Evolutionary conservation across 805 yeast species (phyloP).

Genomic region (Saturnispora besseyi): DNA sequence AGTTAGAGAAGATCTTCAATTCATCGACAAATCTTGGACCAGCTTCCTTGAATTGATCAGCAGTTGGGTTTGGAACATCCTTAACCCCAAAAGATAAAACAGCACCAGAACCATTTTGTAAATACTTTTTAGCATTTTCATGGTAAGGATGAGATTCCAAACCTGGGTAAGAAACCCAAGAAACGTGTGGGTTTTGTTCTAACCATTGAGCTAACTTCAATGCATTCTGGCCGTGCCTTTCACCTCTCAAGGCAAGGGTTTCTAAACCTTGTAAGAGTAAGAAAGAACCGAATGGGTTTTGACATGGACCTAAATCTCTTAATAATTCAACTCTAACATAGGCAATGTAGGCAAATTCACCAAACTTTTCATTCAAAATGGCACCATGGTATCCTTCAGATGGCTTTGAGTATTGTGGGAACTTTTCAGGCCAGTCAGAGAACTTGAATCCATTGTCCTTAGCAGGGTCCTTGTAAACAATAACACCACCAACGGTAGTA

Average conservation of each 20-base stretch:
- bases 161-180: constrained; percentile 92
- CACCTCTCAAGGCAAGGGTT: constrained; percentile 87
- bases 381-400: constrained; percentile 92
- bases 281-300: constrained; percentile 86
- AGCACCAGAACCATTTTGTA: constrained; percentile 76
- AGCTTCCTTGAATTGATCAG: constrained; percentile 59
- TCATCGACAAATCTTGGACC: constrained; percentile 80
- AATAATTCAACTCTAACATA: constrained; percentile 76
- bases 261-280: constrained; percentile 85
- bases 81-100: constrained; percentile 86
- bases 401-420: constrained; percentile 87
- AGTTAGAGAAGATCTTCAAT: constrained; percentile 78
- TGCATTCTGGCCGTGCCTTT: constrained; percentile 83
- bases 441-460: constrained; percentile 94
- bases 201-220: constrained; percentile 69
- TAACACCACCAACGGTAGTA: constrained; percentile 85
- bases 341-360: constrained; percentile 67
- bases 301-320: constrained; percentile 86
- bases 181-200: constrained; percentile 57
- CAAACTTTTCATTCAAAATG: constrained; percentile 71
- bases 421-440: constrained; percentile 74
- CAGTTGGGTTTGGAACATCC: constrained; percentile 37
- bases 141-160: constrained; percentile 71
- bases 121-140: constrained; percentile 74
- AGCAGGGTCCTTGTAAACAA: constrained; percentile 36